A percentile compares a stretch with the other conserved stretches of the same genome.
Conservation (phyloP, 164 flowering plant genomes). For the Umbilicus rupestris region DNA sequence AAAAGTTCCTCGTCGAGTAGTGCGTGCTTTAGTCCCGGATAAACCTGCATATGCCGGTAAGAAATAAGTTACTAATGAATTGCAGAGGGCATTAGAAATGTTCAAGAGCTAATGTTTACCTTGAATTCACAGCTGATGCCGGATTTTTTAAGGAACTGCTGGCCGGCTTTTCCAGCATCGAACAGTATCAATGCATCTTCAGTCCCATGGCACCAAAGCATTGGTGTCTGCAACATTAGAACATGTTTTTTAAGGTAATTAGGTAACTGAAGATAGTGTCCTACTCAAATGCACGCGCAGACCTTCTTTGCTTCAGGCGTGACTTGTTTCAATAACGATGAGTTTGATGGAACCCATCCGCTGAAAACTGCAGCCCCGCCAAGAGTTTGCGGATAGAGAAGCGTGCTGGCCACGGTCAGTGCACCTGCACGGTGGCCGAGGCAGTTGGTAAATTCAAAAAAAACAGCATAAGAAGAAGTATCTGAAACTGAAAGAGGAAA, state of each 20-base stretch:
- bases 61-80: neutral
- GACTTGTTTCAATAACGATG: conserved; percentile 42
- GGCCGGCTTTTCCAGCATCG: conserved; percentile 93
- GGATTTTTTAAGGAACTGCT: conserved; percentile 66
- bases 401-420: conserved; percentile 79
- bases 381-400: conserved; percentile 73
- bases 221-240: conserved; percentile 56
- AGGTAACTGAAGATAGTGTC: neutral
- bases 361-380: conserved; percentile 94
- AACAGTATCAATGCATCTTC: conserved; percentile 67
- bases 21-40: neutral
- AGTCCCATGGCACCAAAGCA: conserved; percentile 84
- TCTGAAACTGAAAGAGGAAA: too few relatives aligned
- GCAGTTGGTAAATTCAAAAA: too few relatives aligned
- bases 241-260: neutral
- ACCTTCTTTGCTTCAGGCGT: conserved; percentile 73
- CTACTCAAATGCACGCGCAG: neutral
- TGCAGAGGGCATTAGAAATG: neutral
- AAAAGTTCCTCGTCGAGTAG: neutral
- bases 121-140: conserved; percentile 85
- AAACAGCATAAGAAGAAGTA: too few relatives aligned
- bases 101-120: conserved; percentile 28
- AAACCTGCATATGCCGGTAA: neutral
- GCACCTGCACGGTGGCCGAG: conserved; percentile 92
- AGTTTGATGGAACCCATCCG: conserved; percentile 84